Evolutionary conservation across 768 basidiomycete species (phyloP).

Genomic region (Sarcodon sp.): DNA sequence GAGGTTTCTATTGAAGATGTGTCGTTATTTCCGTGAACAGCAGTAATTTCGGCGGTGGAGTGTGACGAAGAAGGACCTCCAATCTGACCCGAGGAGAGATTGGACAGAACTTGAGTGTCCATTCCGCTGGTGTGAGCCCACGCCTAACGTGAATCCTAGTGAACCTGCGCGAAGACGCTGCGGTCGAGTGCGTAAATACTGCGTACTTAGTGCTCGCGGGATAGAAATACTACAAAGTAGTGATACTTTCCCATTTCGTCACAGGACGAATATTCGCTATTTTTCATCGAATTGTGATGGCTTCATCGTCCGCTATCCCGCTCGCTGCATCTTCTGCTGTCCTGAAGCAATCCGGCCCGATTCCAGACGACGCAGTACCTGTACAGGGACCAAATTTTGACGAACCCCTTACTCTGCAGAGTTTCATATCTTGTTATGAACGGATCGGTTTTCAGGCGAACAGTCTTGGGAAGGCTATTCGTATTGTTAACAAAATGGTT

Average conservation of each 20-base stretch:
- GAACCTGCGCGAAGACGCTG: background rate
- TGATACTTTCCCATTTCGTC: background rate
- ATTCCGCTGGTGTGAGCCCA: too few species aligned
- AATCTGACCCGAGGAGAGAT: too few species aligned
- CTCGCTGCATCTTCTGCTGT: conserved; percentile 60
- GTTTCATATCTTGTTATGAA: conserved; percentile 69
- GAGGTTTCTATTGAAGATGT: too few species aligned
- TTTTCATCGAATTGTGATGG: background rate
- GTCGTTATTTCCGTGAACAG: too few species aligned
- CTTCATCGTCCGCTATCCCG: conserved; percentile 27
- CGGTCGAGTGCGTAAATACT: background rate
- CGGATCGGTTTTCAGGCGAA: conserved; percentile 98
- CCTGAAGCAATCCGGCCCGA: conserved; percentile 59
- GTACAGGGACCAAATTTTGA: conserved; percentile 88
- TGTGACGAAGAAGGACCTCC: too few species aligned
- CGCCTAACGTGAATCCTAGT: too few species aligned
- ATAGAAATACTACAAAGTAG: background rate
- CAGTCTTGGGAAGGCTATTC: conserved; percentile 77
- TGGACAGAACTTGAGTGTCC: too few species aligned
- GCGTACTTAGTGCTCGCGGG: too few species aligned
- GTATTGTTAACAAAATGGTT: conserved; percentile 92
- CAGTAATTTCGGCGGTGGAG: too few species aligned
- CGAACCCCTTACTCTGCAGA: conserved; percentile 44
- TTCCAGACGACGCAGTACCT: conserved; percentile 49
- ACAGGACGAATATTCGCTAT: background rate